Evolutionary conservation across 495 filamentous ascomycete species (phyloP), one percentile per base, ranked within the genome.

Genomic region (Parathielavia hyrcaniae): DNA sequence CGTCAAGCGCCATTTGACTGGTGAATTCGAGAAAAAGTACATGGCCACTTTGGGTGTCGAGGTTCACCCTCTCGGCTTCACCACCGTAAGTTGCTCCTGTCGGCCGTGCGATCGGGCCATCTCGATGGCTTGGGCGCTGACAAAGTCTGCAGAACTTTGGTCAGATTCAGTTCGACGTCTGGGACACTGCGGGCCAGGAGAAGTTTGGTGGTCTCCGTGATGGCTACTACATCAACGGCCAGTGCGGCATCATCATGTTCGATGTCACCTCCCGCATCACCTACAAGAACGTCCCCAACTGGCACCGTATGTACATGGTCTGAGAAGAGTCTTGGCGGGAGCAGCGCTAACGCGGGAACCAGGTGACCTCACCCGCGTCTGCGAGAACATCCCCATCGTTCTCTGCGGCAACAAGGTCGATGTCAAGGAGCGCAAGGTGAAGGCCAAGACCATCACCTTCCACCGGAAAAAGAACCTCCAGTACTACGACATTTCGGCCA

Each of bases 201-300:
- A 99, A 99, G 84, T 99, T 99, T 66, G 95, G 95, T 80, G 95
- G 95, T 81, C 89, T 99, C 67, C 86, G 95, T 78, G 95, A 99
- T 80, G 95, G 95, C 61, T 99, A 99, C 83, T 99, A 99, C 79
- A 99, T 99, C 85, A 97, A 97, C 83, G 95, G 95, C 64, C 93
- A 97, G 79, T 97, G 93, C 74, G 95, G 95, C 79, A 95, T 99
- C 82, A 97, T 99, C 86, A 99, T 99, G 95, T 99, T 99, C 78
- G 95, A 99, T 75, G 95, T 99, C 57, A 99, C 95, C 49, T 97
- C 95, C 61, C 90, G 95, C 73, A 99, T 99, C 75, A 99, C 95
- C 71, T 99, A 99, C 86, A 99, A 99, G 88, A 99, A 99, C 81
- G 95, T 99, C 58, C 95, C 95, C 74, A 97, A 97, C 88, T 99